phyloP scores from a whole-genome alignment of 176 grass and related monocot genomes.

The Poa pratensis region DNA sequence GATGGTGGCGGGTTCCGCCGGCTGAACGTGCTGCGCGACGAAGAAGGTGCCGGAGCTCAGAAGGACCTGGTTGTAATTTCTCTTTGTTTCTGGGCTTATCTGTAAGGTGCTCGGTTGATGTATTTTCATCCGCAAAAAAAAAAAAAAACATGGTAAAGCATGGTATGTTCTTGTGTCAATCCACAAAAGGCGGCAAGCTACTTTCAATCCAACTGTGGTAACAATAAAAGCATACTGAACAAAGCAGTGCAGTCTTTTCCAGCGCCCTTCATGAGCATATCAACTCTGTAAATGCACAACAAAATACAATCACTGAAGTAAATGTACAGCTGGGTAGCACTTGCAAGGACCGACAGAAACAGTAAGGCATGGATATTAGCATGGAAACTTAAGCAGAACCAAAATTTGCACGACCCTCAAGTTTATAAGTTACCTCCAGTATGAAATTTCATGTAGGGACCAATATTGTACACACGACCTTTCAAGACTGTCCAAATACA shows the following conservation, averaged over 20 bases:
- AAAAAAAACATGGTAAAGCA: slow-evolving; percentile 17
- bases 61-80: too few species aligned
- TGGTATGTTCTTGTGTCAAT: neutral
- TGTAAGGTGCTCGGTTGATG: too few species aligned
- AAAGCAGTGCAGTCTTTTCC: slow-evolving; percentile 89
- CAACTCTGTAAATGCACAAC: slow-evolving; percentile 60
- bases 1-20: too few species aligned
- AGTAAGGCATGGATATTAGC: neutral
- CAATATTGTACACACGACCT: slow-evolving; percentile 91
- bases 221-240: slow-evolving; percentile 92
- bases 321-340: slow-evolving; percentile 13
- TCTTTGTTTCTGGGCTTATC: too few species aligned
- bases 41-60: too few species aligned
- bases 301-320: slow-evolving; percentile 17
- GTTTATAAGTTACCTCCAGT: slow-evolving; percentile 69
- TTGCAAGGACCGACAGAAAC: neutral
- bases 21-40: too few species aligned
- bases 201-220: neutral
- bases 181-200: neutral
- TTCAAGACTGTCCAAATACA: slow-evolving; percentile 94
- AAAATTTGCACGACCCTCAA: neutral
- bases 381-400: slow-evolving; percentile 28
- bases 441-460: slow-evolving; percentile 97
- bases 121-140: too few species aligned
- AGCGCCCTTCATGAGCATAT: slow-evolving; percentile 97